Conservation (phyloP, 1,139 yeast species). For the Suzukiozyma palmioleophila region DNA sequence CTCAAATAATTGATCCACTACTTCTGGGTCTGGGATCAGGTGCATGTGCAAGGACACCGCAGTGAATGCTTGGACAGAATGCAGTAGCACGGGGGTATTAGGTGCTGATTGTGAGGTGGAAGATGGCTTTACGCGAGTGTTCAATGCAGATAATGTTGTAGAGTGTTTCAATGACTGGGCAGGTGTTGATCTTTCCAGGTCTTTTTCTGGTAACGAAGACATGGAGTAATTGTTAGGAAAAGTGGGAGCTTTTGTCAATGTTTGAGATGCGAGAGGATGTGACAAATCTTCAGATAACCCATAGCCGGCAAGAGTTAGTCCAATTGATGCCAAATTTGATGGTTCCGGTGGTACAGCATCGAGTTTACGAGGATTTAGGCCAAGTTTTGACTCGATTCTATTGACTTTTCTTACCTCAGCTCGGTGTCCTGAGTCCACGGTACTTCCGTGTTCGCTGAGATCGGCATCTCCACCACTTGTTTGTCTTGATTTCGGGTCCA, state of each 20-base stretch:
- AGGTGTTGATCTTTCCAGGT: not conserved
- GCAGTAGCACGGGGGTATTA: constrained; percentile 1
- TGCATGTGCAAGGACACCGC: constrained; percentile 27
- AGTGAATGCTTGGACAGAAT: constrained; percentile 29
- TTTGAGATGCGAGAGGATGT: constrained; percentile 18
- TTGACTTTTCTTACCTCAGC: not conserved
- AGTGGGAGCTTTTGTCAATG: not conserved
- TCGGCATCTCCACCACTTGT: constrained; percentile 1
- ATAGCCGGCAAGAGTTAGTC: constrained; percentile 20
- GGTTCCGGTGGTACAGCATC: not conserved
- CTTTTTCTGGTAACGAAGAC: constrained; percentile 1
- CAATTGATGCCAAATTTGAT: constrained; percentile 15
- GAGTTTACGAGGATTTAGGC: not conserved
- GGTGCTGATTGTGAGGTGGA: constrained; percentile 1
- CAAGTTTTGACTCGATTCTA: not conserved
- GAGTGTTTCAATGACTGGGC: constrained; percentile 5
- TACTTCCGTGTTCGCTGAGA: not conserved
- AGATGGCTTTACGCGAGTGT: constrained; percentile 3
- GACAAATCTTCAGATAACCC: constrained; percentile 26
- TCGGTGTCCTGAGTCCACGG: not conserved
- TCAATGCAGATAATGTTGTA: constrained; percentile 4
- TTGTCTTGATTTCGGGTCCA: constrained; percentile 26
- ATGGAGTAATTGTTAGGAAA: not conserved
- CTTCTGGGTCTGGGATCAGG: constrained; percentile 31
- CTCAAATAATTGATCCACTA: constrained; percentile 39